Evolutionary conservation across 768 basidiomycete genomes (phyloP).

Genomic region (Suillus placidus): DNA sequence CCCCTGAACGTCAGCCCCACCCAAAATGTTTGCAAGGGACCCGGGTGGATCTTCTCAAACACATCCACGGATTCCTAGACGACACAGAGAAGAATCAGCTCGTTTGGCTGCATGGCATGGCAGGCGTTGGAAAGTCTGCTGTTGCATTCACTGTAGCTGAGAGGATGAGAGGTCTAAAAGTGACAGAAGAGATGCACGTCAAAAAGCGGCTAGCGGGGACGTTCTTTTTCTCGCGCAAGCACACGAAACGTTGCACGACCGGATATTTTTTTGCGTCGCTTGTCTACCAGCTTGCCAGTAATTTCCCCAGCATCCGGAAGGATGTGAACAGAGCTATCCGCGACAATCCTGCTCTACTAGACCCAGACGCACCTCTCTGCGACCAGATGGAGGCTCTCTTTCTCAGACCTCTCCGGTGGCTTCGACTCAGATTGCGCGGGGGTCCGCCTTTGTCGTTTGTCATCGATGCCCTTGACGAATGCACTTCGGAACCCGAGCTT

Average conservation of each 20-base stretch:
- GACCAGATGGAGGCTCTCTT: too few species aligned
- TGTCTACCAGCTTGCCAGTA: not conserved
- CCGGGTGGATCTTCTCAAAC: not conserved
- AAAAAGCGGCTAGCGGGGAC: not conserved
- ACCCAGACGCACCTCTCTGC: not conserved
- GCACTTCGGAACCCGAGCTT: not conserved
- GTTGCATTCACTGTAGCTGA: not conserved
- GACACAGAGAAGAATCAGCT: not conserved
- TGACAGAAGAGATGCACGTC: not conserved
- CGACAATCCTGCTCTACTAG: not conserved
- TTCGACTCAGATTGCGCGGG: not conserved
- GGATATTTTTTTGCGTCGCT: not conserved
- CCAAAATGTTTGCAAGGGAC: not conserved
- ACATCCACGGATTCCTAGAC: not conserved
- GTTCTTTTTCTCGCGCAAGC: not conserved
- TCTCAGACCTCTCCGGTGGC: not conserved
- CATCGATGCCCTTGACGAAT: not conserved
- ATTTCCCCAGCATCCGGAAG: not conserved
- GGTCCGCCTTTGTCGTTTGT: not conserved
- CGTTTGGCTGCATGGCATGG: not conserved
- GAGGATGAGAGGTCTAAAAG: not conserved
- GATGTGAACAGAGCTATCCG: not conserved
- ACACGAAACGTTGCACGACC: not conserved
- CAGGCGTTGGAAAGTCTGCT: not conserved
- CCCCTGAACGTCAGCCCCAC: not conserved